A percentile compares a stretch with the other conserved stretches of the same genome.
Conservation (phyloP, 352 stramenopile genomes). For the Lagenidium giganteum region DNA sequence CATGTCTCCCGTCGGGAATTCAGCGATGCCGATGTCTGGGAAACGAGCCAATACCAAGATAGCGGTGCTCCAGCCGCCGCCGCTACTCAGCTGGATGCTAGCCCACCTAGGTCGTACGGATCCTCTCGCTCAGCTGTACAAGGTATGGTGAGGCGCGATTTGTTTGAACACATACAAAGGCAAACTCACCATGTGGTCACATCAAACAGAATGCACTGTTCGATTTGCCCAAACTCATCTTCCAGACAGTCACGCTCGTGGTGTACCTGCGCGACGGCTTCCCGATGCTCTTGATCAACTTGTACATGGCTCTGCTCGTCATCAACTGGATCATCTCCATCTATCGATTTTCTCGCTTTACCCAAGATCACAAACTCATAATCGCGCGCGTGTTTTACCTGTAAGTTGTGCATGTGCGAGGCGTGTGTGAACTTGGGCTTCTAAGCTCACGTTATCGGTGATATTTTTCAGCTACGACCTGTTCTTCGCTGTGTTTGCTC, state of each 20-base stretch:
- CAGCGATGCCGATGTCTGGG: too few relatives aligned
- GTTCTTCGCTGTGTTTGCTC: slow-evolving; percentile 29
- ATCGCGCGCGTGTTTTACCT: slow-evolving; percentile 16
- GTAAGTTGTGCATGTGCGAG: too few relatives aligned
- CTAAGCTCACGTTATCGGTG: too few relatives aligned
- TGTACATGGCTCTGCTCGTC: slow-evolving; percentile 30
- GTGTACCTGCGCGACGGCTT: slow-evolving; percentile 44
- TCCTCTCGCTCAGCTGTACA: too few relatives aligned
- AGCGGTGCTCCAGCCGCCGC: too few relatives aligned
- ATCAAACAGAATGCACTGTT: slow-evolving; percentile 26
- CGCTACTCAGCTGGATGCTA: too few relatives aligned
- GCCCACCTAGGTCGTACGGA: too few relatives aligned
- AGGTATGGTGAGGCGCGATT: too few relatives aligned
- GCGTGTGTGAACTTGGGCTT: too few relatives aligned
- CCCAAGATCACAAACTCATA: slow-evolving; percentile 6
- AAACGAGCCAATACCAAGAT: too few relatives aligned
- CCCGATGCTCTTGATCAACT: slow-evolving; percentile 26
- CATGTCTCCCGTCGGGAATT: too few relatives aligned
- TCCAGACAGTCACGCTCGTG: slow-evolving; percentile 36
- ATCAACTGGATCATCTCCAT: slow-evolving; percentile 41
- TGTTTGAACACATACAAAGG: too few relatives aligned
- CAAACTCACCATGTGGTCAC: neutral
- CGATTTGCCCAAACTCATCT: slow-evolving; percentile 42
- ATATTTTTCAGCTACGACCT: slow-evolving; percentile 22
- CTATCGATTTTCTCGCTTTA: slow-evolving; percentile 27